A percentile compares a stretch with the other conserved stretches of the same genome.
phyloP scores from a whole-genome alignment of 139 green algal genomes.

The Gonium pectorale region DNA sequence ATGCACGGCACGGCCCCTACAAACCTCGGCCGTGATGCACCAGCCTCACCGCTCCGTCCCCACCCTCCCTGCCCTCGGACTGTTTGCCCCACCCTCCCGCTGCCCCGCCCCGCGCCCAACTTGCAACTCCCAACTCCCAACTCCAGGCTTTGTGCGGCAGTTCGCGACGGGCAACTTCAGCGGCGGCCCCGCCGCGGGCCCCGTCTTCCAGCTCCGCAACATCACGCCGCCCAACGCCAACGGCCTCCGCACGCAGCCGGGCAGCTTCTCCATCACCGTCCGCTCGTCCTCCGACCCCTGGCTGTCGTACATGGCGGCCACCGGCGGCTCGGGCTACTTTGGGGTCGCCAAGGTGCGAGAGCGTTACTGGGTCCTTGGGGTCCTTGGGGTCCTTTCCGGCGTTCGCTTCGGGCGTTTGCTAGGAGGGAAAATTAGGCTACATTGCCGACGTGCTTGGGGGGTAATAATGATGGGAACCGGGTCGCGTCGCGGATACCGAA shows the following conservation, averaged over 20 bases:
- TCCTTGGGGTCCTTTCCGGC: no score
- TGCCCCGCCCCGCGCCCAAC: no score
- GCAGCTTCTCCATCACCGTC: background rate
- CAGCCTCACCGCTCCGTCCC: no score
- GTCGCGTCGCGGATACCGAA: no score
- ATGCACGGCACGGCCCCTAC: no score
- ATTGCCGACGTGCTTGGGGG: no score
- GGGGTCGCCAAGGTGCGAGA: conserved; percentile 8
- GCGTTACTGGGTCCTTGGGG: background rate
- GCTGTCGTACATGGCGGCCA: conserved; percentile 24
- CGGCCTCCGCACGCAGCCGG: background rate
- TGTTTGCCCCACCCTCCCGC: background rate
- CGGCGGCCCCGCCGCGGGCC: background rate
- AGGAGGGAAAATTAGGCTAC: no score
- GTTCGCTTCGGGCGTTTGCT: no score
- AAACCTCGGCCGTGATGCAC: no score
- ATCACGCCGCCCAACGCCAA: background rate
- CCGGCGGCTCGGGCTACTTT: background rate
- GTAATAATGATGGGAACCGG: no score
- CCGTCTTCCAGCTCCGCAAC: conserved; percentile 17
- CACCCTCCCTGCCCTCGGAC: no score
- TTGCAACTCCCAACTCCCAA: no score
- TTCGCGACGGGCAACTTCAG: background rate
- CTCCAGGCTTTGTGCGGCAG: background rate
- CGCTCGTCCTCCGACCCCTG: conserved; percentile 32